Base-by-base conservation (phyloP, 345 rosid genomes). In the Pistacia atlantica region DNA sequence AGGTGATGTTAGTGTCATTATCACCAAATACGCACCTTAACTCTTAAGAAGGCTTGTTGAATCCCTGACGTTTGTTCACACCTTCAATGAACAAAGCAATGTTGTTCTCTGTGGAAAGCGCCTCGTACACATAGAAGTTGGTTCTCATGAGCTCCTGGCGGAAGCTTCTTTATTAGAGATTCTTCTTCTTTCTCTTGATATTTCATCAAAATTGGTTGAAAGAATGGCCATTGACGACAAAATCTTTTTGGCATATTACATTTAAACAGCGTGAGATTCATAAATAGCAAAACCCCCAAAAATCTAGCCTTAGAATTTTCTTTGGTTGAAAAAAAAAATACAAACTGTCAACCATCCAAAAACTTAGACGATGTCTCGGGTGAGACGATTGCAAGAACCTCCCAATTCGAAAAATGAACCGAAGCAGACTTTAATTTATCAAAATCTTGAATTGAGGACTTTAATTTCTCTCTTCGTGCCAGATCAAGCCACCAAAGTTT, bases 81-180 rank as follows among this genome's bases (percentile, higher is more conserved):
- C 97, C 99, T 74, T 95, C 93, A 52, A 78, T 94, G 77, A 95
- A 89, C 11, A 95, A 22, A 46, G 91, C 92, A 70, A 95, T 91
- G 86, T 93, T 97, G 79, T 75, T 51, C 64, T 82, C 91, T 0
- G 92, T 88, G 8, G 96, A 89, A 54, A 90, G 67, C 4, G 94
- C 83, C 55, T 95, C 99, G 84, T 91, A 95, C 57, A 84, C 95
- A 16, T 93, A 83, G 59, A 67, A 80, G 8, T 67, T 86, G 93
- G 88, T 88, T 28, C 88, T 80, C 25, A 88, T 71, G 51, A 95
- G 82, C 77, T 76, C 83, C 75, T 76, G 8, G 82, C 52, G 2
- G 65, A 67, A 56, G 61, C 38, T 64, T 69, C 58, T 14, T 67
- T 72, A 35, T 65, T 0, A 77, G 79, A 0, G 75, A 11, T n/a